A percentile compares a stretch with the other conserved stretches of the same genome.
phyloP scores from a whole-genome alignment of 2,329 filamentous ascomycete species.

The Hypoxylon rubiginosum region DNA sequence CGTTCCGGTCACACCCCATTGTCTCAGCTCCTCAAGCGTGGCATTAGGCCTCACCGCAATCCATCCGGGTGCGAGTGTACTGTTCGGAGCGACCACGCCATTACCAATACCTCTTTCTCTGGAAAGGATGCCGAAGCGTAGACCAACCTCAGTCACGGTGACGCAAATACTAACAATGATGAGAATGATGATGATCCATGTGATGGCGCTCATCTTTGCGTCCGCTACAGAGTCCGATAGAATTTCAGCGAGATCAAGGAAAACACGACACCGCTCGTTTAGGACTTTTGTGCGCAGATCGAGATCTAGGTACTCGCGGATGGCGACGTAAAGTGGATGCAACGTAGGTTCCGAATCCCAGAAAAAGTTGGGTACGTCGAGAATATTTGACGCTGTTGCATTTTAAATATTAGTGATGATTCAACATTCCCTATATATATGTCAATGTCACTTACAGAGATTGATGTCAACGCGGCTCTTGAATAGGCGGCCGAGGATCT shows the following conservation, averaged over 20 bases:
- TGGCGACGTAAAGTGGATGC: conserved; percentile 92
- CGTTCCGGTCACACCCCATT: too few species aligned
- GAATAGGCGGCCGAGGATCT: conserved; percentile 90
- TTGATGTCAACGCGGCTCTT: conserved; percentile 97
- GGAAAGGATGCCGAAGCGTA: conserved; percentile 83
- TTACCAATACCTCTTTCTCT: conserved; percentile 55
- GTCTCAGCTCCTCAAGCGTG: conserved; percentile 49
- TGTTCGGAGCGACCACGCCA: conserved; percentile 20
- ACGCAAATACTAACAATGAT: conserved; percentile 93
- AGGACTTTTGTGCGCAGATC: conserved; percentile 95
- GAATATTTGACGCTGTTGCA: conserved; percentile 85
- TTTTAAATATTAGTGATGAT: conserved; percentile 38
- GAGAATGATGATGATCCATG: conserved; percentile 97
- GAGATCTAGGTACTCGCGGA: conserved; percentile 98
- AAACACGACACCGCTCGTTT: conserved; percentile 96
- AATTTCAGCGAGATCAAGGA: conserved; percentile 95
- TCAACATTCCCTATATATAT: too few species aligned
- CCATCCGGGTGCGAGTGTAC: conserved; percentile 38
- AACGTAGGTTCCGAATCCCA: conserved; percentile 98
- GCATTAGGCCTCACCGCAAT: conserved; percentile 47
- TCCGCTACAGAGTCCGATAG: conserved; percentile 92
- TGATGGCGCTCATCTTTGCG: conserved; percentile 94
- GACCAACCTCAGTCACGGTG: conserved; percentile 87
- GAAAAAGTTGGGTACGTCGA: conserved; percentile 97
- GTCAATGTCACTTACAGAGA: conserved; percentile 76